phyloP scores from a whole-genome alignment of 495 filamentous ascomycete genomes.

The Xeromyces bisporus region DNA sequence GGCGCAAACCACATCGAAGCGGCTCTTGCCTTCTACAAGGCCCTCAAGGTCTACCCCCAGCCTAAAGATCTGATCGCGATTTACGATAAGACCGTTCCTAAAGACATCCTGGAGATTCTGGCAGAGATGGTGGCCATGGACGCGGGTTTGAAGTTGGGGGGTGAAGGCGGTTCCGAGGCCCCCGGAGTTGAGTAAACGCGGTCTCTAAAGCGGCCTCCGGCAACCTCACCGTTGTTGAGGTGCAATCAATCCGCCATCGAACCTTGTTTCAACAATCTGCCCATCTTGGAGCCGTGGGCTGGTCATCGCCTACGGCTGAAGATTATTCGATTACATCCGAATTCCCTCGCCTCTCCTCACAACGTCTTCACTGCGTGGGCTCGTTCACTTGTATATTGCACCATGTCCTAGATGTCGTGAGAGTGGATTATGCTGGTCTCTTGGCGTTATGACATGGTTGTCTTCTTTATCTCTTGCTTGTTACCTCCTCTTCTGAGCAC shows the following conservation, averaged over 20 bases:
- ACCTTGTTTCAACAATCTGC: slow-evolving; percentile 5
- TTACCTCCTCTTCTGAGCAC: slow-evolving; percentile 1
- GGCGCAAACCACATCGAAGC: slow-evolving; percentile 63
- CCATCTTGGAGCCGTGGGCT: slow-evolving; percentile 12
- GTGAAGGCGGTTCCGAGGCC: slow-evolving; percentile 20
- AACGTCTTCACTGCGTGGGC: slow-evolving; percentile 13
- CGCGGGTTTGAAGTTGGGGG: slow-evolving; percentile 46
- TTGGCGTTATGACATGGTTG: slow-evolving; percentile 23
- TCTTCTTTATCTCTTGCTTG: slow-evolving; percentile 4
- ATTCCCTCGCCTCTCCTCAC: neutral
- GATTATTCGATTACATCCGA: neutral
- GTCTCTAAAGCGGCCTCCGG: slow-evolving; percentile 1
- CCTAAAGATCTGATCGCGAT: slow-evolving; percentile 84
- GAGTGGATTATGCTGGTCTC: slow-evolving; percentile 11
- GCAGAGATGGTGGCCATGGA: slow-evolving; percentile 97
- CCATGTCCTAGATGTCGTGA: slow-evolving; percentile 9
- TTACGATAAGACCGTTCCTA: slow-evolving; percentile 95
- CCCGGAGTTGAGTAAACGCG: slow-evolving; percentile 24
- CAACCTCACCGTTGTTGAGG: slow-evolving; percentile 2
- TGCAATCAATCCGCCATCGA: slow-evolving; percentile 1
- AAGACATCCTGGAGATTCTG: slow-evolving; percentile 85
- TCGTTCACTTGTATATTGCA: slow-evolving; percentile 15
- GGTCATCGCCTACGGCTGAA: slow-evolving; percentile 1
- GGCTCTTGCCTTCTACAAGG: slow-evolving; percentile 90
- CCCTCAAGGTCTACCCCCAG: slow-evolving; percentile 92